Evolutionary conservation across 148 eudicot genomes (phyloP).

Genomic region (Vaccinium macrocarpon): DNA sequence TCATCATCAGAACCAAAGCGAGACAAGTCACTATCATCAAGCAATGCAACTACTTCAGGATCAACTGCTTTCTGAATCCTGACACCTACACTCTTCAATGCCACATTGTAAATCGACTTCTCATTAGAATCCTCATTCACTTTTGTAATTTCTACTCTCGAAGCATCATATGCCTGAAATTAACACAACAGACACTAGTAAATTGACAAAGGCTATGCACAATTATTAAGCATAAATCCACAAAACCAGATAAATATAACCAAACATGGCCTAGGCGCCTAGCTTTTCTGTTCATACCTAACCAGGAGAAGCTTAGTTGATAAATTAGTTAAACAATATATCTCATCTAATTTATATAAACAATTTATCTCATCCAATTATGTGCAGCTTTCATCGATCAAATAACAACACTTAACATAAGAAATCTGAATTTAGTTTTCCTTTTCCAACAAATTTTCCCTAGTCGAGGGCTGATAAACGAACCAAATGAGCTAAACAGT

Average conservation of each 20-base stretch:
- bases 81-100: constrained; percentile 59
- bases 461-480: too few species aligned
- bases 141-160: constrained; percentile 52
- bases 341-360: too few species aligned
- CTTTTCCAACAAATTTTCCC: neutral
- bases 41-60: constrained; percentile 74
- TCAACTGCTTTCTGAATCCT: constrained; percentile 73
- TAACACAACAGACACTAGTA: constrained; percentile 7
- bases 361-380: too few species aligned
- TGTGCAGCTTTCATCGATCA: too few species aligned
- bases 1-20: constrained; percentile 77
- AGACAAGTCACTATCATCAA: constrained; percentile 63
- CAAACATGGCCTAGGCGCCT: neutral
- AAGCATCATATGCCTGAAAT: constrained; percentile 89
- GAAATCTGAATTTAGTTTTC: too few species aligned
- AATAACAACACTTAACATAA: too few species aligned
- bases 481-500: too few species aligned
- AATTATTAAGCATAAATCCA: too few species aligned
- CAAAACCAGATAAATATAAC: neutral
- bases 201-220: neutral
- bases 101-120: constrained; percentile 59
- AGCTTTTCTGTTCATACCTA: neutral
- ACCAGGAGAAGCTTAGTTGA: neutral
- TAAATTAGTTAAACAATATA: neutral
- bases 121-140: constrained; percentile 44